Conservation (phyloP, 2,329 filamentous ascomycete genomes). For the Chaetothyriales sp. region DNA sequence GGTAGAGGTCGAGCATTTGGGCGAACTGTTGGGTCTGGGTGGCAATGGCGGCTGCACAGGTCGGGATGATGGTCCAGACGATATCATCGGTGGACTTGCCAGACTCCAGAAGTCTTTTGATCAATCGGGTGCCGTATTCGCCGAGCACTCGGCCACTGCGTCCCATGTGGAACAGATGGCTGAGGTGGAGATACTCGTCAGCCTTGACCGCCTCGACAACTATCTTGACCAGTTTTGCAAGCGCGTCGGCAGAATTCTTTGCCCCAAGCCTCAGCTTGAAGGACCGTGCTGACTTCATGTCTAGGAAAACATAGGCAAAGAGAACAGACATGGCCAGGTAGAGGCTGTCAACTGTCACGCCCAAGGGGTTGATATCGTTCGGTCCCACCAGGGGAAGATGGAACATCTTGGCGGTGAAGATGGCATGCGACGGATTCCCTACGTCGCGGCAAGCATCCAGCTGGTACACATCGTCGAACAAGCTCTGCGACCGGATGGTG, state of each 20-base stretch:
- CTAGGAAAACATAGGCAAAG: conserved; percentile 20
- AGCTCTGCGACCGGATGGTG: conserved; percentile 18
- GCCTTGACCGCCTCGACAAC: conserved; percentile 17
- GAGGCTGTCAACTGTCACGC: conserved; percentile 16
- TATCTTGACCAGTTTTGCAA: conserved; percentile 15
- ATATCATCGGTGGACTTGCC: conserved; percentile 34
- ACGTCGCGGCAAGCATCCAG: conserved; percentile 20
- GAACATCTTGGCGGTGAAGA: conserved; percentile 19
- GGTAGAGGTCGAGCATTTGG: conserved; percentile 43
- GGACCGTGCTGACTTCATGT: conserved; percentile 17
- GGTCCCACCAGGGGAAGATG: conserved; percentile 18
- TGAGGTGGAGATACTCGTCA: conserved; percentile 25
- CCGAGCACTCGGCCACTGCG: conserved; percentile 25
- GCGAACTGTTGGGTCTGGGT: conserved; percentile 45
- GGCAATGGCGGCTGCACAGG: conserved; percentile 40
- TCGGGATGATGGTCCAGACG: conserved; percentile 43
- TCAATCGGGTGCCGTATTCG: conserved; percentile 41
- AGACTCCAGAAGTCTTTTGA: conserved; percentile 36
- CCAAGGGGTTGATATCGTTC: conserved; percentile 11
- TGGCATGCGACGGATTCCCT: conserved; percentile 20
- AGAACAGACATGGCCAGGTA: conserved; percentile 18
- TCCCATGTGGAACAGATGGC: conserved; percentile 13
- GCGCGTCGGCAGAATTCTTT: conserved; percentile 10
- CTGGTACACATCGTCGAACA: conserved; percentile 20
- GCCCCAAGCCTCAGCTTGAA: conserved; percentile 15